phyloP scores from a whole-genome alignment of 1,284 basidiomycete genomes.

The Lentinula novae-zelandiae region DNA sequence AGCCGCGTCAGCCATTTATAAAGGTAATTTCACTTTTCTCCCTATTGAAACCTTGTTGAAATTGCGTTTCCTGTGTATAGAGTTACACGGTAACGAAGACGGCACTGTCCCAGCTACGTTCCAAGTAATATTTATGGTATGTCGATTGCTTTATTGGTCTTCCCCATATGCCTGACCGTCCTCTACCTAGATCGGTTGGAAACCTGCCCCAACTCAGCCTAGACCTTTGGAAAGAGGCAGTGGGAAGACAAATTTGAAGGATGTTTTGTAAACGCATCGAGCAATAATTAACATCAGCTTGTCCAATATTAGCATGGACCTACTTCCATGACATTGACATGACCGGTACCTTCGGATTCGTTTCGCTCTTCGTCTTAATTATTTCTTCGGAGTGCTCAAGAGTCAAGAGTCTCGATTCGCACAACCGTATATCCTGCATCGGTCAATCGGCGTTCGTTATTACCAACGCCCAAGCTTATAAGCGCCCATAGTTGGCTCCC shows the following conservation, averaged over 20 bases:
- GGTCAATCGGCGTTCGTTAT: no score
- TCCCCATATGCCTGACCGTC: constrained; percentile 9
- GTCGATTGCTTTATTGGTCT: constrained; percentile 19
- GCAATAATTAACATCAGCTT: no score
- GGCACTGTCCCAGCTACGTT: constrained; percentile 93
- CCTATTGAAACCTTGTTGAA: constrained; percentile 1
- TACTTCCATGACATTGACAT: no score
- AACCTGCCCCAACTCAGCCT: constrained; percentile 81
- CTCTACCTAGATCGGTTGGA: constrained; percentile 90
- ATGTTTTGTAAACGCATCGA: constrained; percentile 50
- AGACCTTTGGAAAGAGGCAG: constrained; percentile 86
- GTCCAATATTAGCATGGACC: no score
- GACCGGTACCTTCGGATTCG: no score
- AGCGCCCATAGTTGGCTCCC: neutral
- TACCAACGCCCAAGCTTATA: neutral
- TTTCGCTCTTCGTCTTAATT: no score
- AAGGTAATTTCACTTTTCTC: constrained; percentile 46
- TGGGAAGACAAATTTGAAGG: constrained; percentile 78
- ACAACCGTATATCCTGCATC: no score
- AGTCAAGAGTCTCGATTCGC: no score
- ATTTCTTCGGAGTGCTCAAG: no score
- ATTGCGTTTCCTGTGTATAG: constrained; percentile 35
- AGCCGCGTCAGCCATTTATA: constrained; percentile 92
- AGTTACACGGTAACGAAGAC: constrained; percentile 81
- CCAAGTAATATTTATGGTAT: constrained; percentile 90